phyloP scores from a whole-genome alignment of 2,329 filamentous ascomycete species.

The Exophiala sp. region DNA sequence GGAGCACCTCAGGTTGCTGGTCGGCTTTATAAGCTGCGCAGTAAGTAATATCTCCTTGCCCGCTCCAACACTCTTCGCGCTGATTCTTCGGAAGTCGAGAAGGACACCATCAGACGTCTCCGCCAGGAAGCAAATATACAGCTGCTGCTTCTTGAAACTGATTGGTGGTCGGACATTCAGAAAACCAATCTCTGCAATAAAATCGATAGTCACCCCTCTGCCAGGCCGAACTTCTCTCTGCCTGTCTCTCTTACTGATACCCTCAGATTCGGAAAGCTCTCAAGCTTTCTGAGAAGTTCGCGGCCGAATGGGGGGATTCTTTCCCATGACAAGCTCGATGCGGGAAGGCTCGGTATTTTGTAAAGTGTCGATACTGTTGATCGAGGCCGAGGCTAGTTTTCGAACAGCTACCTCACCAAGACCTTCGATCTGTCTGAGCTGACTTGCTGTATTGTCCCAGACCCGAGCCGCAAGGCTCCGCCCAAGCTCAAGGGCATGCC shows the following conservation, averaged over 20 bases:
- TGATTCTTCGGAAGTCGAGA: conserved; percentile 60
- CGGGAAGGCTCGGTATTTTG: conserved; percentile 59
- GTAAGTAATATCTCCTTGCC: conserved; percentile 57
- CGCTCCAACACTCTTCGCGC: conserved; percentile 58
- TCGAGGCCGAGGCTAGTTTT: conserved; percentile 64
- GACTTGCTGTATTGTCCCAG: conserved; percentile 76
- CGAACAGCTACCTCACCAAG: conserved; percentile 70
- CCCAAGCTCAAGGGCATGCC: conserved; percentile 67
- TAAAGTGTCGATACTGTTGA: conserved; percentile 67
- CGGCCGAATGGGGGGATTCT: conserved; percentile 78
- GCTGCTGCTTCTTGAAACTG: conserved; percentile 54
- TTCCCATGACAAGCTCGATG: conserved; percentile 70
- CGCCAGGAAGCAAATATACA: conserved; percentile 68
- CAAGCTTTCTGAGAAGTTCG: conserved; percentile 59
- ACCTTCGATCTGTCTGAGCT: conserved; percentile 75
- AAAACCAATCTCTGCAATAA: conserved; percentile 65
- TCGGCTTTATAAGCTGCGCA: conserved; percentile 49
- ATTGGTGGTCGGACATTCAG: conserved; percentile 58
- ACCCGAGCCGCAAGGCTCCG: conserved; percentile 67
- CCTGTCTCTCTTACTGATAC: conserved; percentile 49
- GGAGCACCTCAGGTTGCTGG: conserved; percentile 59
- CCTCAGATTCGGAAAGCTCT: conserved; percentile 64
- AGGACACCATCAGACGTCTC: conserved; percentile 64
- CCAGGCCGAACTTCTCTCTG: conserved; percentile 37
- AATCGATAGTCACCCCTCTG: conserved; percentile 50